Evolutionary conservation across 1,139 yeast species (phyloP), one percentile per base, ranked within the genome.

Genomic region (Diutina pseudorugosa): DNA sequence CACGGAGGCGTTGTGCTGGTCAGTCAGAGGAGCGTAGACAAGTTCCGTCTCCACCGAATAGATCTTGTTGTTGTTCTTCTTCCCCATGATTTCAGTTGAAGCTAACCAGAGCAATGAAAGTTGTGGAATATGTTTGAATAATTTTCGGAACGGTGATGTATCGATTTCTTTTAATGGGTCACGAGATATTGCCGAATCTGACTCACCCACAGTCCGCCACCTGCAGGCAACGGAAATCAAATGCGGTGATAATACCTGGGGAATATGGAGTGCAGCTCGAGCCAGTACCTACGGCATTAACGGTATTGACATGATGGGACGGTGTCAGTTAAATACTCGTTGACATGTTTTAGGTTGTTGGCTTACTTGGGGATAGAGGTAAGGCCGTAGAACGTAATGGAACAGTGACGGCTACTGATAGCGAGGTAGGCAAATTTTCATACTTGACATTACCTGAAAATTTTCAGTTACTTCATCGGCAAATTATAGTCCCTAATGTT

Each of bases 1-100:
- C 33, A 85, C 85, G 2, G 95, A 85, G 1, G 97, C 82, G 60
- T 85, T 81, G 71, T 83, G 79, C 61, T 82, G 86, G 68, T 91
- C 97, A 7, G 75, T 68, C 56, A 82, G 78, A 57, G 78, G 79
- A 53, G 82, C 70, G 58, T 77, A 77, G 33, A 89, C 95, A 55
- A 89, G 75, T 61, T 86, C 86, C 2, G 96, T 89, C 60, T 85
- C 90, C 51, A 85, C 49, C 21, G 41, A 27, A 23, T 45, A 45
- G n/a, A 45, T 20, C 21, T 45, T 45, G 30, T 25, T 27, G 40
- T 18, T 45, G 21, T 25, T 27, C 49, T 45, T 45, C 23, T 45
- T 45, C 14, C 23, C 49, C 49, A 45, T 45, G 5, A 12, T 45
- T 14, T 11, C n/a, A 5, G n/a, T 30, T 30, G 36, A 14, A 30